phyloP scores from a whole-genome alignment of 2,329 filamentous ascomycete species.

The Penicillium sp. region DNA sequence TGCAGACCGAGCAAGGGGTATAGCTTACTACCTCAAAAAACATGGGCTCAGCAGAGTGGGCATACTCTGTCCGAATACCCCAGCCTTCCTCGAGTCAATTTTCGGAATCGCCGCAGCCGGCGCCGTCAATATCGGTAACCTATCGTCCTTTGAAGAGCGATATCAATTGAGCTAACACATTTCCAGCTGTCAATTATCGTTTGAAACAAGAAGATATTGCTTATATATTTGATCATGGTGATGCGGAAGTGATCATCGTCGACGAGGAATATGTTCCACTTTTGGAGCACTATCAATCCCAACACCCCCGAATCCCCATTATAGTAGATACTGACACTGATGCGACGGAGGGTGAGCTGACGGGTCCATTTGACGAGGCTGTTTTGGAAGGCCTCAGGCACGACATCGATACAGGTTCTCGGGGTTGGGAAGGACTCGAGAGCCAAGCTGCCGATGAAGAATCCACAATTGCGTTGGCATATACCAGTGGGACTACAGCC shows the following conservation, averaged over 20 bases:
- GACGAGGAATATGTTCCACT: conserved; percentile 75
- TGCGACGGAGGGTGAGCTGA: conserved; percentile 66
- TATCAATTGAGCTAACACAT: neutral
- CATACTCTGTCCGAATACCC: conserved; percentile 86
- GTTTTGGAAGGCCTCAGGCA: conserved; percentile 74
- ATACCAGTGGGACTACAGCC: conserved; percentile 91
- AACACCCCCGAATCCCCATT: conserved; percentile 63
- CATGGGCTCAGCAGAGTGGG: conserved; percentile 74
- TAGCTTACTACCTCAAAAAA: conserved; percentile 83
- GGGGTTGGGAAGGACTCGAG: conserved; percentile 75
- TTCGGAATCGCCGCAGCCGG: conserved; percentile 84
- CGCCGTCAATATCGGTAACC: conserved; percentile 65
- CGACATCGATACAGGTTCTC: conserved; percentile 63
- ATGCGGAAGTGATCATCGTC: conserved; percentile 82
- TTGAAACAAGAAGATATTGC: conserved; percentile 80
- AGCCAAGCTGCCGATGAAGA: conserved; percentile 72
- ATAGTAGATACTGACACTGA: conserved; percentile 85
- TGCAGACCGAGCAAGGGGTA: conserved; percentile 78
- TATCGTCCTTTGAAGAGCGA: conserved; percentile 27
- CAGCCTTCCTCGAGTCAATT: conserved; percentile 86
- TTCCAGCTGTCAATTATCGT: conserved; percentile 62
- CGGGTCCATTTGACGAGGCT: conserved; percentile 78
- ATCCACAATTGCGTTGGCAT: conserved; percentile 78
- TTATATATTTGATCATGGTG: conserved; percentile 86
- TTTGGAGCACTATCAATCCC: conserved; percentile 62